Evolutionary conservation across 257 asterid genomes (phyloP).

Genomic region (Primulina tabacum): DNA sequence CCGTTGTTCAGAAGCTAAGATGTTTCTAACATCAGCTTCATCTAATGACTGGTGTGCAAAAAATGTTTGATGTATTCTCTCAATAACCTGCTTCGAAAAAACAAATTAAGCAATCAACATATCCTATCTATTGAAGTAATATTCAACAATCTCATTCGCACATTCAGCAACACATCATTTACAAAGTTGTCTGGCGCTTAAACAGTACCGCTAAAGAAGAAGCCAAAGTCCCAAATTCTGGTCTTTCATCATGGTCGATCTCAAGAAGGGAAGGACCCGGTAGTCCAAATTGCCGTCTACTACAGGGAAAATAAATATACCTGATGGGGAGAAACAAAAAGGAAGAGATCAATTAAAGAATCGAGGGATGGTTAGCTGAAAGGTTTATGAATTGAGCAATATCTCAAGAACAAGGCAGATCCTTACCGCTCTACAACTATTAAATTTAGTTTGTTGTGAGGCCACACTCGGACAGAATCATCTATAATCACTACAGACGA

Average conservation of each 20-base stretch:
- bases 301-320: constrained; percentile 94
- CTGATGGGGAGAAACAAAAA: constrained; percentile 33
- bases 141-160: constrained; percentile 13
- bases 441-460: constrained; percentile 79
- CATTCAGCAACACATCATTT: neutral
- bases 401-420: constrained; percentile 2
- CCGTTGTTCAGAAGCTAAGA: constrained; percentile 78
- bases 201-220: constrained; percentile 68
- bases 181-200: constrained; percentile 6
- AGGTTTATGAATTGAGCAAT: neutral
- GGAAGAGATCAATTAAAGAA: constrained; percentile 13
- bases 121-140: constrained; percentile 7
- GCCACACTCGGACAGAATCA: constrained; percentile 97
- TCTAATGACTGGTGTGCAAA: constrained; percentile 64
- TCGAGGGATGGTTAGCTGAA: neutral
- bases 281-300: constrained; percentile 95
- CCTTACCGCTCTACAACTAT: constrained; percentile 87
- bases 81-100: constrained; percentile 64
- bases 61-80: constrained; percentile 72
- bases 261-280: constrained; percentile 95
- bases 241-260: constrained; percentile 97
- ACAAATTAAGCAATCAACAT: constrained; percentile 10
- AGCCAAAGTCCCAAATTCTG: constrained; percentile 95
- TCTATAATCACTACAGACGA: constrained; percentile 86
- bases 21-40: constrained; percentile 88